A percentile compares a stretch with the other conserved stretches of the same genome.
Evolutionary conservation across 768 basidiomycete species (phyloP).

Genomic region (Trametes cingulata): DNA sequence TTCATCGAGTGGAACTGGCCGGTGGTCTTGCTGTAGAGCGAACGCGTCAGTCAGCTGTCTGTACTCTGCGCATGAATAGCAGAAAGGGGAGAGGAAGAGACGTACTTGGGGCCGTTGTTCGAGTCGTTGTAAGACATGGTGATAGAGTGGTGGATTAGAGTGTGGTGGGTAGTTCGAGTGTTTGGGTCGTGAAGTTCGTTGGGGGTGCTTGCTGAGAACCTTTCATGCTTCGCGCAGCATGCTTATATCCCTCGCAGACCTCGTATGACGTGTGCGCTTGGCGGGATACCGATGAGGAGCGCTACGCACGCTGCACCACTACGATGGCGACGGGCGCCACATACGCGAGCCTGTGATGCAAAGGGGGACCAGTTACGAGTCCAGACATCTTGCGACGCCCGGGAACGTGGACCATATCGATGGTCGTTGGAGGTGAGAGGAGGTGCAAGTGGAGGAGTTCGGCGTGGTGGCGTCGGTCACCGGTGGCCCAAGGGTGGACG

Average conservation of each 20-base stretch:
- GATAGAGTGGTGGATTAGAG: neutral
- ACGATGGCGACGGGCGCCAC: neutral
- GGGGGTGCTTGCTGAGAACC: neutral
- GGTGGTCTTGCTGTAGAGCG: conserved; percentile 34
- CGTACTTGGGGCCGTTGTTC: conserved; percentile 29
- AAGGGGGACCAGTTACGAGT: too few species aligned
- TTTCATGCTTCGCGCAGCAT: neutral
- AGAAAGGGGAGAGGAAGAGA: neutral
- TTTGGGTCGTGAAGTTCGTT: neutral
- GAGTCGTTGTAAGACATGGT: conserved; percentile 27
- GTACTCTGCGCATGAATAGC: neutral
- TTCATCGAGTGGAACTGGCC: conserved; percentile 42
- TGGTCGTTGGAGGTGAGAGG: too few species aligned
- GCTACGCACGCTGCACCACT: neutral
- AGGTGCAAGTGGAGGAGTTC: neutral
- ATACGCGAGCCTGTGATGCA: neutral
- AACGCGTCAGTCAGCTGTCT: neutral
- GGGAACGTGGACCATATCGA: too few species aligned
- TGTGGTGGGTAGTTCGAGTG: neutral
- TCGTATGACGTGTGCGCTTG: neutral
- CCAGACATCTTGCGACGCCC: too few species aligned
- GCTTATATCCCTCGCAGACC: neutral
- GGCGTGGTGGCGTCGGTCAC: neutral
- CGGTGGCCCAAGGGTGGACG: too few species aligned
- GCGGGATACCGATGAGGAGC: neutral